Conservation (phyloP, 2,329 filamentous ascomycete species). For the Aspergillus glaucus region DNA sequence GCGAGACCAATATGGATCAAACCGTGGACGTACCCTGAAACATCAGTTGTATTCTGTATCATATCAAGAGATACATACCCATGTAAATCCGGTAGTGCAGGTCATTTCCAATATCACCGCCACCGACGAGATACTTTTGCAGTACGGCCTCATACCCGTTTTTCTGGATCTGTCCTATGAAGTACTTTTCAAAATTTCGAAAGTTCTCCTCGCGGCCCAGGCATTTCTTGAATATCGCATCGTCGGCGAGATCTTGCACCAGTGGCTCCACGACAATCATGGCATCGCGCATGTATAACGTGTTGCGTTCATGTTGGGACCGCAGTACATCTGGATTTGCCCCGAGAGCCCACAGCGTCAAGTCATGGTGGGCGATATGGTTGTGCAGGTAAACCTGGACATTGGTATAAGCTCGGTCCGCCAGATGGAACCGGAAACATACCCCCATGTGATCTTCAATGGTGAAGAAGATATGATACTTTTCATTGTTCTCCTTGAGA, state of each 20-base stretch:
- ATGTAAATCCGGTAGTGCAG: conserved; percentile 7
- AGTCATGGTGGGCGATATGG: conserved; percentile 17
- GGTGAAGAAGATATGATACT: background rate
- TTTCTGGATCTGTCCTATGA: conserved; percentile 12
- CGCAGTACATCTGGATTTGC: conserved; percentile 14
- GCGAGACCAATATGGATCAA: conserved; percentile 7
- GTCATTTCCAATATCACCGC: conserved; percentile 9
- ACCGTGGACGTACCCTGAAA: conserved; percentile 4
- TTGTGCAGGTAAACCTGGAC: conserved; percentile 4
- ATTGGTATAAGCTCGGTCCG: too few species aligned
- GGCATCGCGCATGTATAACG: conserved; percentile 3
- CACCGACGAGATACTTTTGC: conserved; percentile 14
- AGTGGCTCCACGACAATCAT: background rate
- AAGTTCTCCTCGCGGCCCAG: conserved; percentile 7
- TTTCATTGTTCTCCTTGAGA: background rate
- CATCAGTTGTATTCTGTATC: background rate
- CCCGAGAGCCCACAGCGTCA: conserved; percentile 14
- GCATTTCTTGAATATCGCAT: conserved; percentile 6
- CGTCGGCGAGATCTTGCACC: conserved; percentile 5
- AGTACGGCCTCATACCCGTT: conserved; percentile 11
- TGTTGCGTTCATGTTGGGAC: conserved; percentile 12
- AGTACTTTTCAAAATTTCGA: conserved; percentile 11
- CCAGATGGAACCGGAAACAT: too few species aligned
- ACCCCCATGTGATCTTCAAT: background rate
- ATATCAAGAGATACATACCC: background rate